Evolutionary conservation across 768 basidiomycete species (phyloP).

Genomic region (Kwoniella pini): DNA sequence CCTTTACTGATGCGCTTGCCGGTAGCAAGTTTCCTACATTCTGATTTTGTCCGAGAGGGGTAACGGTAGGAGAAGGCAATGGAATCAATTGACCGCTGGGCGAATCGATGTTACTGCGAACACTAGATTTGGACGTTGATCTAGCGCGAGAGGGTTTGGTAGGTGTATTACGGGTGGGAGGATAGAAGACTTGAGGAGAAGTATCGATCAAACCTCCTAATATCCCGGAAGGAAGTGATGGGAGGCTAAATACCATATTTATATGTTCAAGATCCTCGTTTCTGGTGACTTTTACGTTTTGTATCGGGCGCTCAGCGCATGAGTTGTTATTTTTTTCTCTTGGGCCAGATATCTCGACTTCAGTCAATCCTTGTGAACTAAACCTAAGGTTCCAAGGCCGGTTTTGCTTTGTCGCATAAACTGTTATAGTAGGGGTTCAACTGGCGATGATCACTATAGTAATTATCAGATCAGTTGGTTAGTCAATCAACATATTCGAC

Average conservation of each 20-base stretch:
- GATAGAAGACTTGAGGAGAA: conserved; percentile 30
- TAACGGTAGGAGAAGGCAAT: background rate
- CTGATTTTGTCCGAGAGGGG: background rate
- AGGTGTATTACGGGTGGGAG: conserved; percentile 10
- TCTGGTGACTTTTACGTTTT: too few relatives aligned
- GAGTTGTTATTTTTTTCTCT: background rate
- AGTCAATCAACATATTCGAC: too few relatives aligned
- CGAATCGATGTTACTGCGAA: background rate
- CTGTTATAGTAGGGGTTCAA: too few relatives aligned
- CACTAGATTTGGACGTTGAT: conserved; percentile 2
- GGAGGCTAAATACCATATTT: conserved; percentile 24
- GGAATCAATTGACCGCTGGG: background rate
- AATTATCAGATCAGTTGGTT: too few relatives aligned
- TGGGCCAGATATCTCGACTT: background rate
- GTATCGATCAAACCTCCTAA: conserved; percentile 21
- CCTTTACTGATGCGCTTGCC: conserved; percentile 12
- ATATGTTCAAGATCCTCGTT: too few relatives aligned
- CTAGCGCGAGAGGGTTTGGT: conserved; percentile 12
- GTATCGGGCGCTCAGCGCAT: too few relatives aligned
- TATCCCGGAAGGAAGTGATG: conserved; percentile 17
- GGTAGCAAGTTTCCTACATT: conserved; percentile 3
- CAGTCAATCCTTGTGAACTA: too few relatives aligned
- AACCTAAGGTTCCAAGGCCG: background rate
- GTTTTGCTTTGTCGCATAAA: too few relatives aligned
- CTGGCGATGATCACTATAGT: too few relatives aligned